A percentile compares a stretch with the other conserved stretches of the same genome.
Conservation (phyloP, 2,329 filamentous ascomycete species). For the Pestalotiopsis sp. region DNA sequence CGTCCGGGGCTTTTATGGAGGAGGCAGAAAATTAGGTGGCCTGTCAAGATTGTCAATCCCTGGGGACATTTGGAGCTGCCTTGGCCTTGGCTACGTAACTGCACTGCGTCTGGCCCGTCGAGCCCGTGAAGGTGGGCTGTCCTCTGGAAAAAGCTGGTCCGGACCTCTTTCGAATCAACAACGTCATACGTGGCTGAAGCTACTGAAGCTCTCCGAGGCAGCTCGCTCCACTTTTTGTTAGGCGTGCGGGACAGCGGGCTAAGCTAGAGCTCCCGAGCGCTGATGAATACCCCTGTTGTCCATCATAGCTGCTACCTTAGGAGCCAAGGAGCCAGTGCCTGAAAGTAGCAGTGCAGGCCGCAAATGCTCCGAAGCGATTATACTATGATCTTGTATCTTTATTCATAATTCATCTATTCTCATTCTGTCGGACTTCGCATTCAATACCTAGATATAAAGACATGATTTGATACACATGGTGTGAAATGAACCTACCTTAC, state of each 20-base stretch:
- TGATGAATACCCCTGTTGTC: too few species aligned
- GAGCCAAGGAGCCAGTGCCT: too few species aligned
- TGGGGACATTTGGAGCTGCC: neutral
- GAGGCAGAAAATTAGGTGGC: slow-evolving; percentile 7
- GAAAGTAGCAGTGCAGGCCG: too few species aligned
- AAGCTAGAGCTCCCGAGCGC: neutral
- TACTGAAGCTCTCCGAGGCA: neutral
- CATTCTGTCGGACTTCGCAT: too few species aligned
- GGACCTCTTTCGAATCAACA: slow-evolving; percentile 14
- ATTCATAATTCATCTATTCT: too few species aligned
- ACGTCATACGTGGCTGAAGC: slow-evolving; percentile 20
- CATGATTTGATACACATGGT: too few species aligned
- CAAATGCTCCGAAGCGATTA: too few species aligned
- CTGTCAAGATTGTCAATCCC: slow-evolving; percentile 1
- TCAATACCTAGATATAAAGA: too few species aligned
- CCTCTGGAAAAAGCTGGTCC: neutral
- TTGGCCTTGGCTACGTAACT: slow-evolving; percentile 8
- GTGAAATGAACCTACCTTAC: too few species aligned
- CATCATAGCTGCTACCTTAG: too few species aligned
- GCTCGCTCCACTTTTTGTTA: neutral
- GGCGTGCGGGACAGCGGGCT: neutral
- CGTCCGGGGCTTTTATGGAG: slow-evolving; percentile 8
- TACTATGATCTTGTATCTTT: too few species aligned
- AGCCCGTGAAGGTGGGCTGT: neutral
- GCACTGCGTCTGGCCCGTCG: neutral